phyloP scores from a whole-genome alignment of 306 rosid species.

The Medicago arabica region DNA sequence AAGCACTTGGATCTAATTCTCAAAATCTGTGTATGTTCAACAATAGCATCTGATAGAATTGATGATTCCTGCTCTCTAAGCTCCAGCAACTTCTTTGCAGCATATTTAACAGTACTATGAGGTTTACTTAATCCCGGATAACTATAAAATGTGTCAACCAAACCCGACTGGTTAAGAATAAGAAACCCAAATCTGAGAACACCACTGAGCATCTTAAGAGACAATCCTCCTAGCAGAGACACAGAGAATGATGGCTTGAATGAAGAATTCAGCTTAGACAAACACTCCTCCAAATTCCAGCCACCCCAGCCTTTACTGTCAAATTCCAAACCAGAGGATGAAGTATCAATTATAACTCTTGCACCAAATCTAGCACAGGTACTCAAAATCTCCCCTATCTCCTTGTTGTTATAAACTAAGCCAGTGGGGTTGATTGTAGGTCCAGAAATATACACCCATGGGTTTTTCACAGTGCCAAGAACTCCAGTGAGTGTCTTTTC shows the following conservation, averaged over 20 bases:
- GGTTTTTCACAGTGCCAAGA: constrained; percentile 67
- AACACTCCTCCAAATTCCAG: constrained; percentile 75
- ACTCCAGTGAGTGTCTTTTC: constrained; percentile 57
- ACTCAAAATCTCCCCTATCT: constrained; percentile 66
- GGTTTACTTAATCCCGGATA: constrained; percentile 87
- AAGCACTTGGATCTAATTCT: constrained; percentile 65
- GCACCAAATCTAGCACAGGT: constrained; percentile 86
- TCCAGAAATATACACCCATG: constrained; percentile 95
- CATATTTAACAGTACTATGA: constrained; percentile 86
- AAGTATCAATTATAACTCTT: constrained; percentile 86
- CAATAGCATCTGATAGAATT: constrained; percentile 64
- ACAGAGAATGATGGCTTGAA: constrained; percentile 69
- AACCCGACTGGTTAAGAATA: constrained; percentile 63
- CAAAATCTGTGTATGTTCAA: constrained; percentile 61
- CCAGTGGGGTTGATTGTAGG: constrained; percentile 97
- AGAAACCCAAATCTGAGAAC: constrained; percentile 85
- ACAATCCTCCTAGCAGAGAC: constrained; percentile 88
- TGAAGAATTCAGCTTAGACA: constrained; percentile 61
- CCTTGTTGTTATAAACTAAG: constrained; percentile 71
- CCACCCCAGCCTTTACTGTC: constrained; percentile 76
- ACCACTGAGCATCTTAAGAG: constrained; percentile 76
- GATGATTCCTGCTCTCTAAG: constrained; percentile 69
- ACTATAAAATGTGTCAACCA: constrained; percentile 70
- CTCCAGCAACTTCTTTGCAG: constrained; percentile 81
- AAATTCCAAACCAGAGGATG: constrained; percentile 95